Conservation (phyloP, 192 early-diverging fungal genomes). For the Lobosporangium transversale region DNA sequence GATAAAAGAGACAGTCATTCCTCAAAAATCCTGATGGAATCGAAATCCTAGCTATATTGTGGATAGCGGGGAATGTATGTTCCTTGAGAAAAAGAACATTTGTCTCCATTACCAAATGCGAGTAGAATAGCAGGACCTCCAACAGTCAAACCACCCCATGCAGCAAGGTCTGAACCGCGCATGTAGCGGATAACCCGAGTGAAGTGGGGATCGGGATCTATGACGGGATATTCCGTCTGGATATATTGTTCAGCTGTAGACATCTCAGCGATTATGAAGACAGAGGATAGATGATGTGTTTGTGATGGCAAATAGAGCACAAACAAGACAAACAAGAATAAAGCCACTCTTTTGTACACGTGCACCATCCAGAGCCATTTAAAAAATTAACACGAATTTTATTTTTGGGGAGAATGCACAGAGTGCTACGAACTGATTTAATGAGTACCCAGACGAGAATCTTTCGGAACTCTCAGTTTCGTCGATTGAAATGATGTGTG, state of each 20-base stretch:
- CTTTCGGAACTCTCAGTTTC: too few relatives aligned
- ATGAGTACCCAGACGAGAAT: too few relatives aligned
- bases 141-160: constrained; percentile 68
- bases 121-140: constrained; percentile 80
- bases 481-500: too few relatives aligned
- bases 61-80: too few relatives aligned
- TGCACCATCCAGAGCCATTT: too few relatives aligned
- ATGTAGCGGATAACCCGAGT: constrained; percentile 90
- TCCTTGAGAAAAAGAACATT: too few relatives aligned
- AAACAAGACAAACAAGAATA: background rate
- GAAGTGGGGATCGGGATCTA: constrained; percentile 94
- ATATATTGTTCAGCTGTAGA: constrained; percentile 57
- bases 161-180: constrained; percentile 79
- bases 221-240: constrained; percentile 79
- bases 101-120: constrained; percentile 73
- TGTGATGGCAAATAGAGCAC: background rate
- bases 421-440: too few relatives aligned
- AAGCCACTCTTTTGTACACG: constrained; percentile 1
- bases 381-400: too few relatives aligned
- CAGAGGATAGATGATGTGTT: constrained; percentile 10
- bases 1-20: too few relatives aligned
- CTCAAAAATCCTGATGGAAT: too few relatives aligned
- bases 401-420: too few relatives aligned
- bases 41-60: too few relatives aligned
- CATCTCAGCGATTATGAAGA: constrained; percentile 3